Base-by-base conservation (phyloP, 768 basidiomycete species). In the Melanogaster broomeanus region DNA sequence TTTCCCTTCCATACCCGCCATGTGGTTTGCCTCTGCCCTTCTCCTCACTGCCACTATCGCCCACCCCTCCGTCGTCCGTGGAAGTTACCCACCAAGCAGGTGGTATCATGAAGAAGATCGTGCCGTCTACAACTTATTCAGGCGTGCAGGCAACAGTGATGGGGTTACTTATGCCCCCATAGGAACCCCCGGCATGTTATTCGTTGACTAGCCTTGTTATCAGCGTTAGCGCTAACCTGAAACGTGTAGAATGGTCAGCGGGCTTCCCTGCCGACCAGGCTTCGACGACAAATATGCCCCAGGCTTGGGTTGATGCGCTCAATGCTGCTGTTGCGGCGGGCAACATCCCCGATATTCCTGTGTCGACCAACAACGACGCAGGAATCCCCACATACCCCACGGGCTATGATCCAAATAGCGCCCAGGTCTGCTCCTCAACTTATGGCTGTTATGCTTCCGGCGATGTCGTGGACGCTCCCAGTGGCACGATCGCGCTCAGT, bases 391-490 rank as follows among this genome's bases (percentile, higher is more conserved):
- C 55, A 3, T 80, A 81, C 55, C 70, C 74, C 11, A 9, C 60
- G 4, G 72, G 72, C 16, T 57, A 60, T 41, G 69, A 80, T 56
- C 76, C 79, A 28, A 61, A 56, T 39, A 72, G 81, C 57, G 64
- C 76, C 8, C 57, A 74, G 7, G 77, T 96, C 54, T 96, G 93
- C 71, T 92, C 91, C 2, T 77, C 86, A 21, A 87, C 87, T 0
- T 85, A 83, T 71, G 80, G 84, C 61, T 93, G 90, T 66, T 65
- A 64, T 45, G 77, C 73, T 38, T 57, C 75, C 4, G 83, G 78
- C 11, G 88, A 90, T 57, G 62, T 90, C 43, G 87, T 85, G 82
- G 83, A 94, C 54, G 88, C 87, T 0, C 93, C 93, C 0, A 66
- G 77, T 27, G 88, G 89, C 8, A 70, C 77, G 47, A 71, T 90